phyloP scores from a whole-genome alignment of 2,329 filamentous ascomycete species.

The Penicillium aurantiogriseum region DNA sequence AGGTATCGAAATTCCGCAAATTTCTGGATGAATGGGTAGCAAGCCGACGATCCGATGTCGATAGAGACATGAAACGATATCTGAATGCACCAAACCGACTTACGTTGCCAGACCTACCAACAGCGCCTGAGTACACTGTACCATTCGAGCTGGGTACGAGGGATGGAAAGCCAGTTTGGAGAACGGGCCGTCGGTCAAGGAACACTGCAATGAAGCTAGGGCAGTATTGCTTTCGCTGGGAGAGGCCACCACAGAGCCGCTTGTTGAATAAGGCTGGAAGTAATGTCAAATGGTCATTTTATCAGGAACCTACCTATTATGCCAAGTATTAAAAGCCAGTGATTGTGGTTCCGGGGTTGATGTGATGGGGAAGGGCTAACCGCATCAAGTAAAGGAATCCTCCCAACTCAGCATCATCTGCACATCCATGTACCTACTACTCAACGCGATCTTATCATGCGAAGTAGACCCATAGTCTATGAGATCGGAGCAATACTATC shows the following conservation, averaged over 20 bases:
- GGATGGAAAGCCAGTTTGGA: conserved; percentile 14
- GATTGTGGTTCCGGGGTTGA: background rate
- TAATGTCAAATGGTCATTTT: background rate
- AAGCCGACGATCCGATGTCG: conserved; percentile 6
- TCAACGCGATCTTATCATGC: background rate
- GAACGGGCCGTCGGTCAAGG: conserved; percentile 11
- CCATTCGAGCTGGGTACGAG: conserved; percentile 15
- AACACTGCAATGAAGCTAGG: conserved; percentile 14
- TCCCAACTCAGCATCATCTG: background rate
- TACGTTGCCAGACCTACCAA: conserved; percentile 17
- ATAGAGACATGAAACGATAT: conserved; percentile 15
- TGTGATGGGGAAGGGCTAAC: conserved; percentile 9
- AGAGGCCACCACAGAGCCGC: conserved; percentile 16
- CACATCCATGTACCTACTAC: background rate
- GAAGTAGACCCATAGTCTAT: background rate
- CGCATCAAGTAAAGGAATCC: conserved; percentile 15
- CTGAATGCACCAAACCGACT: conserved; percentile 19
- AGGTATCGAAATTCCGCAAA: conserved; percentile 18
- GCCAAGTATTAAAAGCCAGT: background rate
- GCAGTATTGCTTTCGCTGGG: conserved; percentile 21
- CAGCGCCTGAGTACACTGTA: conserved; percentile 16
- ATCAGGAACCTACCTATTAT: background rate
- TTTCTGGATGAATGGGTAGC: conserved; percentile 21
- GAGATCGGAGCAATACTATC: background rate
- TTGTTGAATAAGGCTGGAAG: background rate